These are phyloP conservation scores for Papiliotrema laurentii DNA, from an alignment of 1,284 basidiomycete species.

Conservation along the genomic window DNA sequence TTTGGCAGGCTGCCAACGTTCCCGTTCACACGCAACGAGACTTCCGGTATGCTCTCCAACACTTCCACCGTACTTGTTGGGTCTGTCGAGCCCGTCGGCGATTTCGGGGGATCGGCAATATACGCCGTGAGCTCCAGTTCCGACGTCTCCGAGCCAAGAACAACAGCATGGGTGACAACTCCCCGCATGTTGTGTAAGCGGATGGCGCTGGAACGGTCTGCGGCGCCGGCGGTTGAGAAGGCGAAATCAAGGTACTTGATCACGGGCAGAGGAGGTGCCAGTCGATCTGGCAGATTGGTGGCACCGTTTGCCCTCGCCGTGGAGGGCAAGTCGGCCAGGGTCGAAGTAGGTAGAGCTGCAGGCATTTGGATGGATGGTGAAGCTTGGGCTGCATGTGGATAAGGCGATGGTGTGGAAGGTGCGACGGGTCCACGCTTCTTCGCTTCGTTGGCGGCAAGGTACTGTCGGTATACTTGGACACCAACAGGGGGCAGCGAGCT, in stretches of 20 bases:
- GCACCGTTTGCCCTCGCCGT: constrained; percentile 7
- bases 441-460: constrained; percentile 30
- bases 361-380: too few species aligned
- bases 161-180: constrained; percentile 37
- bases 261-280: constrained; percentile 19
- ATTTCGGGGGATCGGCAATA: constrained; percentile 13
- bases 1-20: constrained; percentile 28
- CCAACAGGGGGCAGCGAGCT: constrained; percentile 28
- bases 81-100: background rate
- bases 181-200: constrained; percentile 39
- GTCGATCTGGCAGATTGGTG: constrained; percentile 5
- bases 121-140: constrained; percentile 42
- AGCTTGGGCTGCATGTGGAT: too few species aligned
- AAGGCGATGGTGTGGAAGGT: too few species aligned
- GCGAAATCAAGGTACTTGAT: constrained; percentile 29
- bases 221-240: constrained; percentile 9
- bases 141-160: constrained; percentile 27
- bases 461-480: constrained; percentile 30
- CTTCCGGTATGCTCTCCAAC: background rate
- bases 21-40: constrained; percentile 2
- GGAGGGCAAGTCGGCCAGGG: constrained; percentile 5
- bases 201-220: constrained; percentile 18
- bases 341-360: constrained; percentile 2
- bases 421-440: constrained; percentile 16
- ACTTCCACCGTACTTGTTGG: background rate